A percentile compares a stretch with the other conserved stretches of the same genome.
Conservation (phyloP, 331 rosid genomes). For the Telfairia occidentalis region DNA sequence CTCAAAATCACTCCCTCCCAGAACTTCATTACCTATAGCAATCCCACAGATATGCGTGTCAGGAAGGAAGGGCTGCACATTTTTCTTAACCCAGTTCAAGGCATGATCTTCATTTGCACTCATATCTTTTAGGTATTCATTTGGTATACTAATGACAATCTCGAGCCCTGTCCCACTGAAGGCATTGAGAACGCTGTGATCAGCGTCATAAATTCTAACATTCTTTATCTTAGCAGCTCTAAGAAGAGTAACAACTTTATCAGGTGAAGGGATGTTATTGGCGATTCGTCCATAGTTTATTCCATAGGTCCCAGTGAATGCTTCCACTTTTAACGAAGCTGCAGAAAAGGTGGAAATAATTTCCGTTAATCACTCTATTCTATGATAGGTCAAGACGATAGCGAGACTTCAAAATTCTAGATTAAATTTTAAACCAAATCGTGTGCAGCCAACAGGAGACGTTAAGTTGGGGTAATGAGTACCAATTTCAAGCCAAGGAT, state of each 20-base stretch:
- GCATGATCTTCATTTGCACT: slow-evolving; percentile 62
- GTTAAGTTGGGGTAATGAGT: no score
- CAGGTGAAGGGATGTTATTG: slow-evolving; percentile 79
- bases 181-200: slow-evolving; percentile 77
- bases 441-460: background rate
- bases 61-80: slow-evolving; percentile 70
- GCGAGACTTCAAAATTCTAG: background rate
- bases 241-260: slow-evolving; percentile 74
- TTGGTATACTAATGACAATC: slow-evolving; percentile 61
- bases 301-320: slow-evolving; percentile 79
- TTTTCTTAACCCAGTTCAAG: slow-evolving; percentile 65
- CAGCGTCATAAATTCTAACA: slow-evolving; percentile 69
- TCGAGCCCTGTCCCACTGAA: slow-evolving; percentile 82
- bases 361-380: background rate
- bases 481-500: background rate
- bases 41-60: slow-evolving; percentile 59
- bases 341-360: slow-evolving; percentile 16
- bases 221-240: slow-evolving; percentile 77
- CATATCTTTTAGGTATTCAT: slow-evolving; percentile 51
- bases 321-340: slow-evolving; percentile 40
- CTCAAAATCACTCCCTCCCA: slow-evolving; percentile 48
- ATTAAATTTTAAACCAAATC: background rate
- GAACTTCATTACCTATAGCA: slow-evolving; percentile 79
- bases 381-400: background rate
- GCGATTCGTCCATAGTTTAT: slow-evolving; percentile 86